Base-by-base conservation (phyloP, 1,284 basidiomycete genomes). In the Laetiporus sulphureus region DNA sequence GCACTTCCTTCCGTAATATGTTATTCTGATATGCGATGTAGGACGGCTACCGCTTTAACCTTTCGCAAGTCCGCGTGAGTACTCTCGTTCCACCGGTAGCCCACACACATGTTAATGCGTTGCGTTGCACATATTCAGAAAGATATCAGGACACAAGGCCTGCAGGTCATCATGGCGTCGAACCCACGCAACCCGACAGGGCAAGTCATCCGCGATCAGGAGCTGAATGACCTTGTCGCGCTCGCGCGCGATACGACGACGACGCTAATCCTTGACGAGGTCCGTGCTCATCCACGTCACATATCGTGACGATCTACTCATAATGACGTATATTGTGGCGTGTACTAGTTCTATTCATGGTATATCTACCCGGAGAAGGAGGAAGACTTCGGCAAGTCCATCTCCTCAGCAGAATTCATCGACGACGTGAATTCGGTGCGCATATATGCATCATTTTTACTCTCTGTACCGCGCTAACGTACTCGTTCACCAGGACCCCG, bases 151-250 rank as follows among this genome's bases (percentile, higher is more conserved):
- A 82, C 72, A 3, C 86, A 91, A 64, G 92, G 88, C 24, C 68
- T 96, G 18, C 80, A 85, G 12, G 91, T 94, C 32, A 76, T 96
- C 45, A 73, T 97, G 41, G 84, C 90, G 1, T 91, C 87, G 15
- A 97, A 96, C 63, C 91, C 91, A 11, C 79, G 91, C 44, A 94
- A 94, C 57, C 91, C 93, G 1, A 96, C 93, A 1, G 92, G 93
- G 8, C 91, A 93, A 53, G 68, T 75, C 35, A 77, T 81, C 38
- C 63, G 65, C 63, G 91, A 88, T 12, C 69, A 87, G 12, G 86
- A 94, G 12, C 75, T 97, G 43, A 76, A 85, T 53, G 76, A 85
- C 36, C 76, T 97, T 10, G 91, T 94, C 5, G 58, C 72, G 5
- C 67, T 93, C 27, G 73, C 80, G 38, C 72, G 78, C 50, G 85